phyloP scores from a whole-genome alignment of 176 grass and related monocot genomes.

The Alopecurus myosuroides region DNA sequence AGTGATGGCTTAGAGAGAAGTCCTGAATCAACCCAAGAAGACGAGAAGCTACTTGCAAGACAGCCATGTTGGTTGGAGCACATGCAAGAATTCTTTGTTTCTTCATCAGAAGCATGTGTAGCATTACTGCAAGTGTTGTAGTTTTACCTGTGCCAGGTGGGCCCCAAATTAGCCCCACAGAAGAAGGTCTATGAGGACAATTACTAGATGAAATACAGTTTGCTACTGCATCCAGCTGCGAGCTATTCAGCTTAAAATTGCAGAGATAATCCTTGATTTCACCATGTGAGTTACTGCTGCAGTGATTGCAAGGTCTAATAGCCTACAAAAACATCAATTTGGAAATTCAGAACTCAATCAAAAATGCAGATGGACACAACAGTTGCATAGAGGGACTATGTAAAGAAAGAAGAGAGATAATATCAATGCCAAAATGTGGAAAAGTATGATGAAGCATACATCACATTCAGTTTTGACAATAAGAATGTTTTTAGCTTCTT shows the following conservation, averaged over 20 bases:
- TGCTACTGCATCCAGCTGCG: conserved; percentile 52
- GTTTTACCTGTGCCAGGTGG: conserved; percentile 91
- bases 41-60: conserved; percentile 64
- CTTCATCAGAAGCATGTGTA: conserved; percentile 52
- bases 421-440: not conserved
- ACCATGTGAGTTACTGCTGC: conserved; percentile 22
- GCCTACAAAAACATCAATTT: conserved; percentile 30
- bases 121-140: conserved; percentile 61
- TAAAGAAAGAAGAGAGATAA: conserved; percentile 9
- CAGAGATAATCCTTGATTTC: conserved; percentile 37
- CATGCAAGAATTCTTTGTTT: conserved; percentile 64
- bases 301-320: conserved; percentile 35
- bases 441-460: not conserved
- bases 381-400: conserved; percentile 18
- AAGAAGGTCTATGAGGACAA: conserved; percentile 38
- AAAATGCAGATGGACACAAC: not conserved
- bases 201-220: conserved; percentile 48
- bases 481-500: not conserved
- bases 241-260: conserved; percentile 56
- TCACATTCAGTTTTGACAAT: not conserved
- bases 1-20: conserved; percentile 7
- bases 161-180: conserved; percentile 62
- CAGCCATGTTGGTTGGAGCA: conserved; percentile 82
- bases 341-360: conserved; percentile 13
- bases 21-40: conserved; percentile 51